These are phyloP conservation scores for Rhynchosporium secalis DNA, from an alignment of 2,329 filamentous ascomycete genomes.

Conservation along the genomic window DNA sequence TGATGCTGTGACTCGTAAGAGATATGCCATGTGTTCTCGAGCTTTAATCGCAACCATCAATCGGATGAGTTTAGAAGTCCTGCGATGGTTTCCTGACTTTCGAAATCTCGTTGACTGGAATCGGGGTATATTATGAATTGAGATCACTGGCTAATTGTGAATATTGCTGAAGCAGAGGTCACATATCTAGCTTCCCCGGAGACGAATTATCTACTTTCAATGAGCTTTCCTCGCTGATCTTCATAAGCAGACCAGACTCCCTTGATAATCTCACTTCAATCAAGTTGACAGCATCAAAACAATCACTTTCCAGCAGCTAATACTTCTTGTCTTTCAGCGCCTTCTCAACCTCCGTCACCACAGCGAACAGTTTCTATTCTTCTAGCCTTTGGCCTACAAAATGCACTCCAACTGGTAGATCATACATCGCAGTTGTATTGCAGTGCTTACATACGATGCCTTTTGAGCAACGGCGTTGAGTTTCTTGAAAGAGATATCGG, in stretches of 20 bases:
- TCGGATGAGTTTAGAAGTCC: no score
- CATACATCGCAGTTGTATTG: conserved; percentile 79
- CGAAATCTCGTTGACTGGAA: no score
- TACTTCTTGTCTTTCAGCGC: conserved; percentile 63
- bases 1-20: no score
- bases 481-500: conserved; percentile 57
- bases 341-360: conserved; percentile 60
- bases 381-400: conserved; percentile 39
- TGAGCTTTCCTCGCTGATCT: no score
- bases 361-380: conserved; percentile 41
- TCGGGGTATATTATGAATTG: no score
- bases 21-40: no score
- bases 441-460: conserved; percentile 86
- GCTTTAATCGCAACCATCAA: no score
- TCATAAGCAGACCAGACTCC: neutral
- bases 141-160: no score
- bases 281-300: neutral
- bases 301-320: conserved; percentile 47
- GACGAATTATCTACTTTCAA: no score
- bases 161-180: no score
- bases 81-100: no score
- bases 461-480: conserved; percentile 80
- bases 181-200: no score
- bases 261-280: neutral
- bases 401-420: conserved; percentile 75